Evolutionary conservation across 2,329 filamentous ascomycete genomes (phyloP).

Genomic region (Fusarium subtropicale): DNA sequence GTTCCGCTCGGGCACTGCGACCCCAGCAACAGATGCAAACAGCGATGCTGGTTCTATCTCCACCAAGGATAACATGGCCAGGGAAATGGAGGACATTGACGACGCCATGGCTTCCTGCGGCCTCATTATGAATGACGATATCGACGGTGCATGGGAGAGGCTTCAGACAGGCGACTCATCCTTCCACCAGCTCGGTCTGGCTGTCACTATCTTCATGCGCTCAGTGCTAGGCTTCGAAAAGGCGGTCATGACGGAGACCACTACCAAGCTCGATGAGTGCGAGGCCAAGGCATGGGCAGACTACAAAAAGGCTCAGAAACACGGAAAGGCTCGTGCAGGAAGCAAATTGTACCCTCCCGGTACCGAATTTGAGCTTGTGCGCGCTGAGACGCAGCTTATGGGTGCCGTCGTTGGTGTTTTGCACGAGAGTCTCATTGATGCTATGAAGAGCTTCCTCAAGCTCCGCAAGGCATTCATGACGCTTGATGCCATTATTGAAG

Average conservation of each 20-base stretch:
- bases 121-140: conserved; percentile 89
- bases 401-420: conserved; percentile 87
- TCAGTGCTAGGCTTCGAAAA: conserved; percentile 93
- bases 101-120: conserved; percentile 73
- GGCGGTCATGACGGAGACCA: conserved; percentile 87
- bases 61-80: conserved; percentile 48
- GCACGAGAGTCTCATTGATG: conserved; percentile 93
- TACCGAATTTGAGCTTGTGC: conserved; percentile 85
- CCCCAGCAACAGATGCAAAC: conserved; percentile 46
- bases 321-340: conserved; percentile 54
- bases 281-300: conserved; percentile 82
- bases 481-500: conserved; percentile 80
- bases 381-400: conserved; percentile 90
- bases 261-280: conserved; percentile 76
- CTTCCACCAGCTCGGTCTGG: conserved; percentile 88
- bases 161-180: conserved; percentile 79
- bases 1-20: conserved; percentile 59
- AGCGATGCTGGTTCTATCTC: conserved; percentile 47
- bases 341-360: conserved; percentile 79
- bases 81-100: conserved; percentile 66
- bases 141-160: conserved; percentile 81
- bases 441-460: conserved; percentile 91
- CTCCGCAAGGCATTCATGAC: conserved; percentile 88
- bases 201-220: conserved; percentile 85
- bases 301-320: conserved; percentile 78